These are phyloP conservation scores for Platanus orientalis DNA, from an alignment of 164 flowering plant species.

Conservation along the genomic window DNA sequence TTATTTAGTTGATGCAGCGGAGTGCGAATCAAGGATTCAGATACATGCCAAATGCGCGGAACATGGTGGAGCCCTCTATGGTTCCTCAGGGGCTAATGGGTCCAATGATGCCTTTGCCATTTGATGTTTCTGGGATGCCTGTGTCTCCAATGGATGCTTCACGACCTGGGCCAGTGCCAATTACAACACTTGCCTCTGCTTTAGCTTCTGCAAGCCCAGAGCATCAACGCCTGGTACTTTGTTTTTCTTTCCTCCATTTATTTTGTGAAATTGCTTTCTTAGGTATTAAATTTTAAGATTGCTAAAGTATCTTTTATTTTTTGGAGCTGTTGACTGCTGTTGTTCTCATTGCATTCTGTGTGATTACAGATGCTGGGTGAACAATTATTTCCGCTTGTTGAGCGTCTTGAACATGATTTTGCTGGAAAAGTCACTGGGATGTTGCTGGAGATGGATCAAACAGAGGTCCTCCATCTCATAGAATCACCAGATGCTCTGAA, in stretches of 20 bases:
- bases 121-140: conserved; percentile 44
- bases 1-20: conserved; percentile 43
- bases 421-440: conserved; percentile 70
- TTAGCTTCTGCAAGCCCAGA: conserved; percentile 63
- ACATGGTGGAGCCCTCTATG: conserved; percentile 42
- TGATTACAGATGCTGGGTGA: conserved; percentile 66
- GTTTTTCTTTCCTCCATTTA: not conserved
- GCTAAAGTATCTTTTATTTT: no score
- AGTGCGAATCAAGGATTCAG: conserved; percentile 48
- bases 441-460: conserved; percentile 78
- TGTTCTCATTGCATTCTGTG: not conserved
- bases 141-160: conserved; percentile 31
- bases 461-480: conserved; percentile 71
- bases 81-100: conserved; percentile 53
- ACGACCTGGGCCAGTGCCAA: conserved; percentile 38
- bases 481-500: conserved; percentile 74
- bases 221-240: conserved; percentile 43
- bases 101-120: conserved; percentile 45
- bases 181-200: conserved; percentile 57
- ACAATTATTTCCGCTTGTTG: conserved; percentile 64
- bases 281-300: no score
- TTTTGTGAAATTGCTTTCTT: not conserved
- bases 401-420: conserved; percentile 39
- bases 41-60: conserved; percentile 47
- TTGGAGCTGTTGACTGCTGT: no score